These are phyloP conservation scores for Calocera viscosa DNA, from an alignment of 768 basidiomycete genomes.

Conservation along the genomic window DNA sequence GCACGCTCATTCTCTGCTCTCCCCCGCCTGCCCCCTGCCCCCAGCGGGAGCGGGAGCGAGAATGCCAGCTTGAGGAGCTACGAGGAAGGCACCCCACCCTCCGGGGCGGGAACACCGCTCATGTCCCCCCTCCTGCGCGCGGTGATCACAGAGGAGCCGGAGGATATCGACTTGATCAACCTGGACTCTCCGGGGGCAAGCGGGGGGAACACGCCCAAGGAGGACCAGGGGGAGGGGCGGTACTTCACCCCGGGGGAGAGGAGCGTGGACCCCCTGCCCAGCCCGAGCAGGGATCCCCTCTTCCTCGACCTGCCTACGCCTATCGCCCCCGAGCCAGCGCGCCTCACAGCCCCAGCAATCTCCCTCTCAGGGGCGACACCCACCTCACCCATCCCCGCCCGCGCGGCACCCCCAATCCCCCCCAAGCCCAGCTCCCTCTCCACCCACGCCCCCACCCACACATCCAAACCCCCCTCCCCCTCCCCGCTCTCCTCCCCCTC, in stretches of 20 bases:
- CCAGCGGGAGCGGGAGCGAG: not conserved
- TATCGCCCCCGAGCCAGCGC: not conserved
- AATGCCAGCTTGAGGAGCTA: not conserved
- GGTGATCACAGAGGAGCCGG: not conserved
- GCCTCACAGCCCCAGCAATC: not conserved
- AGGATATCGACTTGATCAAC: not conserved
- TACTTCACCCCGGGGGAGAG: not conserved
- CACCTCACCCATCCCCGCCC: not conserved
- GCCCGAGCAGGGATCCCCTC: not conserved
- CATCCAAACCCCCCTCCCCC: too few species aligned
- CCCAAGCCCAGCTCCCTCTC: too few species aligned
- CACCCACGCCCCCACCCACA: too few species aligned
- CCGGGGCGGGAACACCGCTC: not conserved
- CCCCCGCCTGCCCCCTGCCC: not conserved
- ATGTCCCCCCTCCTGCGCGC: not conserved
- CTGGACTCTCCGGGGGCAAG: not conserved
- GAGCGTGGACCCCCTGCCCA: not conserved
- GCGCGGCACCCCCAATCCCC: too few species aligned
- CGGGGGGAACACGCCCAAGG: too few species aligned
- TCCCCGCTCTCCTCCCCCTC: too few species aligned
- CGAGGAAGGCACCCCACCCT: not conserved
- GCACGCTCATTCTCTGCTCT: slow-evolving; percentile 29
- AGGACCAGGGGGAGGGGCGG: not conserved
- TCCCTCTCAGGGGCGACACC: not conserved
- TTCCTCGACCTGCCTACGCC: not conserved